Base-by-base conservation (phyloP, 495 filamentous ascomycete genomes). In the Aspergillus leporis region DNA sequence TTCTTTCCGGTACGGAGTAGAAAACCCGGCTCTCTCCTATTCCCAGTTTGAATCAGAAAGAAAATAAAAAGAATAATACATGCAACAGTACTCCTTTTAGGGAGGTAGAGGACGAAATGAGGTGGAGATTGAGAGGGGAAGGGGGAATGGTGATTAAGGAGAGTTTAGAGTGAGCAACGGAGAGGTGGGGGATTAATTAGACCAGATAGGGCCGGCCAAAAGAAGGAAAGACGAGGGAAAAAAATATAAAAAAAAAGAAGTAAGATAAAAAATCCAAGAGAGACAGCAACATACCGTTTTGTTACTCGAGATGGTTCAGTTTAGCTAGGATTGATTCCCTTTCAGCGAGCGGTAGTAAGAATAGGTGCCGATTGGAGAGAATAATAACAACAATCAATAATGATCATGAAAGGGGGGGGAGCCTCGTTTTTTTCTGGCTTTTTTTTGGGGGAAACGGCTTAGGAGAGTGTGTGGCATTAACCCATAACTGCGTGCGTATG, bases 131-230 rank as follows among this genome's bases (percentile, higher is more conserved):
- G 52, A 51, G 59, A 51, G 56, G 60, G 63, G 59, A 41, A 55
- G 41, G 30, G 47, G 48, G 34, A 36, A 49, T 54, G 56, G 54
- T 65, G 62, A 65, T 61, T 65, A 65, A 65, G 62, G 62, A 61
- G 62, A 60, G 60, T 43, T 45, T 4, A 54, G 48, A 55, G 9
- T 43, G 43, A 60, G 30, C 14, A 54, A 50, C 21, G 22, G 51
- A 49, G 31, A 49, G 31, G 41, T 49, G 51, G 50, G 38, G 23
- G 47, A 46, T 32, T 25, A 22, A 52, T 34, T 31, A 59, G 21
- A 40, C 18, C 4, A 19, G 19, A 18, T 38, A 58, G 18, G 13
- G n/a, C 30, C 36, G 13, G n/a, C 30, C 36, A 14, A 32, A 49
- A 10, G 31, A 16, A 25, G 16, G 13, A 7, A 16, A 40, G 8